phyloP scores from a whole-genome alignment of 768 basidiomycete species.

The Dioszegia hungarica region DNA sequence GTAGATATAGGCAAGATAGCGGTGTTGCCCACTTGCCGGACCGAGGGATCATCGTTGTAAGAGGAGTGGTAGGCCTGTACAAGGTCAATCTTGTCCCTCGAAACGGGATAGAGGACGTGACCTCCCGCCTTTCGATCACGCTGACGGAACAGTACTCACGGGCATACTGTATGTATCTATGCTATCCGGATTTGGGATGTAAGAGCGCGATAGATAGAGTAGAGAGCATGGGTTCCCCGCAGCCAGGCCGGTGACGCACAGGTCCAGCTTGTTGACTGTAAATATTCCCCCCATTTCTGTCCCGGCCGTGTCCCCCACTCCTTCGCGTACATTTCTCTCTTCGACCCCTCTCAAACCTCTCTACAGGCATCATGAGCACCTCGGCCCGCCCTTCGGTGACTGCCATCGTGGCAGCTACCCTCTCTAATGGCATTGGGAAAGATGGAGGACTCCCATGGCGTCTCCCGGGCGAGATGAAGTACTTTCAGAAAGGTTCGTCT shows the following conservation, averaged over 20 bases:
- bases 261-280: not conserved
- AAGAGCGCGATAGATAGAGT: not conserved
- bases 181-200: no score
- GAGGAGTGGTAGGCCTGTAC: constrained; percentile 90
- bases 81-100: not conserved
- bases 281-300: not conserved
- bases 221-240: not conserved
- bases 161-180: constrained; percentile 13
- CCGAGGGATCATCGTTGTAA: constrained; percentile 70
- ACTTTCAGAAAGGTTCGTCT: constrained; percentile 76
- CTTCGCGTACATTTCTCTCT: not conserved
- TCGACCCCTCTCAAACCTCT: not conserved
- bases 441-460: constrained; percentile 77
- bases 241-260: not conserved
- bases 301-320: not conserved
- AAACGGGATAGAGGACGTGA: not conserved
- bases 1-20: constrained; percentile 85
- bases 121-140: no score
- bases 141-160: constrained; percentile 5
- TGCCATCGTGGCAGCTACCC: constrained; percentile 89
- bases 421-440: constrained; percentile 78
- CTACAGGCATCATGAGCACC: not conserved
- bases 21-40: constrained; percentile 81
- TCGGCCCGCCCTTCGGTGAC: constrained; percentile 53
- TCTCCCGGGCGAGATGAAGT: constrained; percentile 80